These are phyloP conservation scores for Andrographis paniculata DNA, from an alignment of 305 asterid genomes.

Conservation along the genomic window DNA sequence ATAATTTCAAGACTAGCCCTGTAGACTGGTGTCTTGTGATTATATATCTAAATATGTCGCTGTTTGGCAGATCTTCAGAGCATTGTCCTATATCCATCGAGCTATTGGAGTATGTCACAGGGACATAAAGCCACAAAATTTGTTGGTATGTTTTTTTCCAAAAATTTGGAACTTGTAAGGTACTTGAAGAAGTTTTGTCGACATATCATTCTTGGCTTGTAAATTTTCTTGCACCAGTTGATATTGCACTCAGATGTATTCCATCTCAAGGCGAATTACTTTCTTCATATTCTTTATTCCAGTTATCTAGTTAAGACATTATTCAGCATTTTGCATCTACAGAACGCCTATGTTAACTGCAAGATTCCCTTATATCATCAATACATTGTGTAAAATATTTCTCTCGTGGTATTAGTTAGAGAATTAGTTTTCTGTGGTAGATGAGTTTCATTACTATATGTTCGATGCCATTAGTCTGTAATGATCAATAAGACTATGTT, in stretches of 20 bases:
- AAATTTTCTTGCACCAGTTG: not conserved
- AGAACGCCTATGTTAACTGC: too few species aligned
- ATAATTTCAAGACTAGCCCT: not conserved
- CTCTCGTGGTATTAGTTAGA: too few species aligned
- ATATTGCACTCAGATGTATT: not conserved
- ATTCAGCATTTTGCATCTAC: too few species aligned
- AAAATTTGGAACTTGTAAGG: not conserved
- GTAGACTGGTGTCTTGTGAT: not conserved
- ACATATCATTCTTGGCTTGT: not conserved
- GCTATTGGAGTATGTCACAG: conserved; percentile 89
- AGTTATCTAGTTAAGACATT: too few species aligned
- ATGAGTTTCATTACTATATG: too few species aligned
- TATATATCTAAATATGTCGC: not conserved
- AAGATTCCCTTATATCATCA: too few species aligned
- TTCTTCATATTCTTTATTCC: not conserved
- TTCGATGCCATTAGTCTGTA: too few species aligned
- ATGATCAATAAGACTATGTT: too few species aligned
- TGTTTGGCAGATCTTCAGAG: conserved; percentile 69
- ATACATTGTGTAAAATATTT: too few species aligned
- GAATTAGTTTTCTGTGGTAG: too few species aligned
- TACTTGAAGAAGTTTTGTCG: not conserved
- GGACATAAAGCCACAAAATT: conserved; percentile 91
- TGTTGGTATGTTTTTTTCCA: conserved; percentile 31
- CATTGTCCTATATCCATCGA: conserved; percentile 79
- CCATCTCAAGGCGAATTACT: not conserved